phyloP scores from a whole-genome alignment of 2,329 filamentous ascomycete species.

The Exophiala sp. region DNA sequence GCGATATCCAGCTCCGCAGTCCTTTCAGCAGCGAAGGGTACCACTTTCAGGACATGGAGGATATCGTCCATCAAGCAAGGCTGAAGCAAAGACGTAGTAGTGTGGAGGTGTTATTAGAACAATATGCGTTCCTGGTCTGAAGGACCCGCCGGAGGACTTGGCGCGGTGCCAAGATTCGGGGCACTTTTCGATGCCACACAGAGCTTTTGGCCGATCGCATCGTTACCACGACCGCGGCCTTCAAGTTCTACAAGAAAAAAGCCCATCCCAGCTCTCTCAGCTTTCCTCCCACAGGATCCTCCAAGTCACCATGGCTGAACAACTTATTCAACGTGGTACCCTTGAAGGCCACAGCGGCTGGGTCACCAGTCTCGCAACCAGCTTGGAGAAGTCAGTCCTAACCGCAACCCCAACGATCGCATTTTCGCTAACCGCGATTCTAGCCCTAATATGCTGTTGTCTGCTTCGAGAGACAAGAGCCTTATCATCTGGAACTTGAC shows the following conservation, averaged over 20 bases:
- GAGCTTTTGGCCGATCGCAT: slow-evolving; percentile 2
- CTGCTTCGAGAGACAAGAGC: slow-evolving; percentile 93
- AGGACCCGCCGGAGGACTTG: background rate
- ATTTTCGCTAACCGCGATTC: slow-evolving; percentile 35
- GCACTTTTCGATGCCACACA: slow-evolving; percentile 3
- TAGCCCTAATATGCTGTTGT: slow-evolving; percentile 99
- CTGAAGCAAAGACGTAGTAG: background rate
- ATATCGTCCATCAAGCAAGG: too few species aligned
- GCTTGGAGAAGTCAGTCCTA: slow-evolving; percentile 84
- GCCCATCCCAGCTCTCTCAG: background rate
- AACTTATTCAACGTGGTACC: slow-evolving; percentile 92
- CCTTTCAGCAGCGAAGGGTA: too few species aligned
- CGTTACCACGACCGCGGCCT: slow-evolving; percentile 1
- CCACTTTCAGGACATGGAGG: too few species aligned
- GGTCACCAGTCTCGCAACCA: slow-evolving; percentile 97
- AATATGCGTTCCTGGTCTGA: background rate
- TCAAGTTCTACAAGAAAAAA: slow-evolving; percentile 3
- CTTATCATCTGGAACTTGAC: slow-evolving; percentile 99
- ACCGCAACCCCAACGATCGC: slow-evolving; percentile 17
- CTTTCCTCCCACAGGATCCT: slow-evolving; percentile 10
- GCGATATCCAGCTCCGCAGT: too few species aligned
- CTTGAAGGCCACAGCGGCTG: slow-evolving; percentile 99
- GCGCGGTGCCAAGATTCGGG: background rate
- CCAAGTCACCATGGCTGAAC: slow-evolving; percentile 69
- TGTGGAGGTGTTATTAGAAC: background rate